Base-by-base conservation (phyloP, 768 basidiomycete species). In the Cyclocybe aegerita region DNA sequence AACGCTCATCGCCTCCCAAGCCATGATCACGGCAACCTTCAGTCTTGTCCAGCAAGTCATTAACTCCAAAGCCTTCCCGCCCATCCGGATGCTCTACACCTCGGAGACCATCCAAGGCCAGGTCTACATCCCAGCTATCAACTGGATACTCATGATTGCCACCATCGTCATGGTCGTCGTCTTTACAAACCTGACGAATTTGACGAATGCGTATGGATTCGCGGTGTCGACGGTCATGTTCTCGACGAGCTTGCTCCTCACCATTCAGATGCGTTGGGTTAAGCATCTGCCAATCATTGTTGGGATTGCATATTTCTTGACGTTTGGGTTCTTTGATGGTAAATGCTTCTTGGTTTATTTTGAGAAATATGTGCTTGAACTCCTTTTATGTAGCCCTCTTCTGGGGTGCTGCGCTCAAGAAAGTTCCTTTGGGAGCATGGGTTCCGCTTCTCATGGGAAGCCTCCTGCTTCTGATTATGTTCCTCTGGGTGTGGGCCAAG, bases 11-110 rank as follows among this genome's bases (percentile, higher is more conserved):
- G 83, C 82, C 8, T 84, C 82, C 4, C 81, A 84, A 65, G 82
- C 85, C 7, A 75, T 86, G 75, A 86, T 88, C 57, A 83, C 84
- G 0, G 86, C 83, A 0, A 80, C 82, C 0, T 88, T 81, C 71
- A 77, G 74, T 60, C 67, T 83, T 10, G 57, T 80, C 4, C 83
- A 88, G 56, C 87, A 88, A 64, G 68, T 88, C 41, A 77, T 87
- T 55, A 82, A 82, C 58, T 74, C 78, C 66, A 79, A 80, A 48
- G 73, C 76, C 33, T 73, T 85, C 53, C 83, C 80, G 2, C 77
- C 78, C 54, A 74, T 86, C 4, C 72, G 74, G 8, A 79, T 86
- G 75, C 56, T 73, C 4, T 77, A 85, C 60, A 88, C 86, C 0
- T 85, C 82, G 2, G 78, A 81, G 23, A 73, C 68, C 1, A 70